Evolutionary conservation across 2,329 filamentous ascomycete genomes (phyloP), one percentile per base, ranked within the genome.

Genomic region (Camillea tinctor): DNA sequence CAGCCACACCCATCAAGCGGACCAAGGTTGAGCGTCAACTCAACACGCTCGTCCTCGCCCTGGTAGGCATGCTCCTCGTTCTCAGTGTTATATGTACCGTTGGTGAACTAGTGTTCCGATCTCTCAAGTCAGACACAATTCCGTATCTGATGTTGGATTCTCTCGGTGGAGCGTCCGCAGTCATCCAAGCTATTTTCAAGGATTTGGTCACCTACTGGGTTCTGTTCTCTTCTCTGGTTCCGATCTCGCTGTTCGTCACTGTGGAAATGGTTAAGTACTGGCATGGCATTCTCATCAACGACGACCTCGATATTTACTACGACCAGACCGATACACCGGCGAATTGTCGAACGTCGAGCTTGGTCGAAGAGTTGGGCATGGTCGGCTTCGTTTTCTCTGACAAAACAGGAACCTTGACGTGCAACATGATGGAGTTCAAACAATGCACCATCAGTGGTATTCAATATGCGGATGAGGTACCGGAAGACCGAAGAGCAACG

Each of bases 161-260:
- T 30, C 85, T 88, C 64, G 84, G 86, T 68, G 82, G 76, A 11
- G 81, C 80, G 3, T 72, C 73, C 26, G 69, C 75, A 22, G 78
- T 88, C n/a, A 89, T 88, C 19, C 84, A 86, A 67, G 92, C 93
- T 64, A 97, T 99, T 74, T 90, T 96, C 75, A 89, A 90, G 69
- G 95, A 99, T 76, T 90, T 99, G 72, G 91, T 97, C 71, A 99
- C 96, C 1, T 98, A 98, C 75, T 99, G 95, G 94, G 94, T 99
- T 30, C 78, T 99, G 40, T 99, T 97, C 77, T 98, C 94, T 2
- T 94, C 96, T 56, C 79, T 99, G 69, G 95, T 99, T 52, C 95
- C 95, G 36, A 97, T 99, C 70, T 98, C 94, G 26, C 88, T 99
- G 3, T 99, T 99, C 74, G 95, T 99, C 64, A 99, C 95, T 0